Base-by-base conservation (phyloP, 2,329 filamentous ascomycete species). In the Fusarium proliferatum region DNA sequence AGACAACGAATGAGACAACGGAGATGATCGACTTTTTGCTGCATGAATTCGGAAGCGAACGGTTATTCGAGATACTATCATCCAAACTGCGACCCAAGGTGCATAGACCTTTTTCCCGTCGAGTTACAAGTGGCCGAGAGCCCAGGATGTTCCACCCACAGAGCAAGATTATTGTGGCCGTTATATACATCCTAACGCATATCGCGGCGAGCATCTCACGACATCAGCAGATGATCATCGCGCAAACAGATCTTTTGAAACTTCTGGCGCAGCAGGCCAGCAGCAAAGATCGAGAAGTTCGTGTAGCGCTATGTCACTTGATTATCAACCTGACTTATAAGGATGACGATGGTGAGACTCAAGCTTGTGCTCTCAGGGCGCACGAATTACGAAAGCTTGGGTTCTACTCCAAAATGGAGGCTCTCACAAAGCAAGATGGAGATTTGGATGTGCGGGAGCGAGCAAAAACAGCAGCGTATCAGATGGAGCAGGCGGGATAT, bases 11-110 rank as follows among this genome's bases (percentile, higher is more conserved):
- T 58, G 88, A 88, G 66, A 89, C 88, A 34, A 86, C 88, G 6
- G 88, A 91, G 61, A 96, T 98, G 90, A 94, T 98, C 69, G 95
- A 97, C 78, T 91, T 93, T 77, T 83, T 98, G 28, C 92, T 98
- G 78, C 88, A 86, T 65, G 88, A 91, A 63, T 87, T 98, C 52
- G 94, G 94, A 3, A 89, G 94, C 78, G 90, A 94, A 65, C 88
- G 92, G 43, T 86, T 98, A 60, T 96, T 98, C 76, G 91, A 93
- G 55, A 92, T 97, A 42, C 85, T 99, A 51, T 89, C 92, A 17
- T 89, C 92, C 34, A 97, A 97, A 81, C 85, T 98, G 39, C 89
- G 90, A 45, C 86, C 91, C 9, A 88, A 87, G 78, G 81, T 88
- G 52, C 81, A 91, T 42, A 86, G 88, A 69, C 86, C 87, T 2